phyloP scores from a whole-genome alignment of 352 stramenopile species.

The Globisporangium cederbergense region DNA sequence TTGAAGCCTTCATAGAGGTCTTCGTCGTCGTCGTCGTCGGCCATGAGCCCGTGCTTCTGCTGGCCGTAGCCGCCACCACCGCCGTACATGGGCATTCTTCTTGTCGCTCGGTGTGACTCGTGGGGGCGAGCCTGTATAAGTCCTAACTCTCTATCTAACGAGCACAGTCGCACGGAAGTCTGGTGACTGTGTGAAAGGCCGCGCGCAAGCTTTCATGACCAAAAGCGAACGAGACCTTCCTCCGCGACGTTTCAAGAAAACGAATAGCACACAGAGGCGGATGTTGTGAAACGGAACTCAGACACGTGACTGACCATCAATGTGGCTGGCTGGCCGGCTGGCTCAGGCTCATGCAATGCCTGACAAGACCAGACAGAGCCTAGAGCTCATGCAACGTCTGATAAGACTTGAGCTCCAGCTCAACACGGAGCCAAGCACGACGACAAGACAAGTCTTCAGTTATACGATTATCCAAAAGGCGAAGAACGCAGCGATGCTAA shows the following conservation, averaged over 20 bases:
- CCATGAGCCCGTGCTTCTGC: constrained; percentile 54
- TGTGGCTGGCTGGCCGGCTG: neutral
- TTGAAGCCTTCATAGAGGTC: constrained; percentile 91
- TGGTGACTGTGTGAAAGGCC: constrained; percentile 3
- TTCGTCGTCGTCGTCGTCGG: constrained; percentile 80
- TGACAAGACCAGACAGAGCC: neutral
- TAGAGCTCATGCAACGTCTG: too few relatives aligned
- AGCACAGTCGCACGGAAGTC: neutral
- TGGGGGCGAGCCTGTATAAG: neutral
- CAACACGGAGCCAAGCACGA: too few relatives aligned
- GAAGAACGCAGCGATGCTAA: neutral
- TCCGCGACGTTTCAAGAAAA: constrained; percentile 8
- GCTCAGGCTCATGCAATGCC: neutral
- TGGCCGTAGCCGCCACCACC: constrained; percentile 48
- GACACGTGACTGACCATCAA: too few relatives aligned
- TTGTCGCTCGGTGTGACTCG: neutral
- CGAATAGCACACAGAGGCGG: neutral
- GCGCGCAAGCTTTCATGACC: neutral
- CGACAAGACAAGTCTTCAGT: neutral
- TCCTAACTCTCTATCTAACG: neutral
- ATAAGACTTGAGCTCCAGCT: too few relatives aligned
- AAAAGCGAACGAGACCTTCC: neutral
- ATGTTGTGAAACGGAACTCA: constrained; percentile 3
- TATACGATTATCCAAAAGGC: constrained; percentile 11
- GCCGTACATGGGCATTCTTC: constrained; percentile 29